Conservation (phyloP, 768 basidiomycete genomes). For the Leccinum olivaceopallidum region DNA sequence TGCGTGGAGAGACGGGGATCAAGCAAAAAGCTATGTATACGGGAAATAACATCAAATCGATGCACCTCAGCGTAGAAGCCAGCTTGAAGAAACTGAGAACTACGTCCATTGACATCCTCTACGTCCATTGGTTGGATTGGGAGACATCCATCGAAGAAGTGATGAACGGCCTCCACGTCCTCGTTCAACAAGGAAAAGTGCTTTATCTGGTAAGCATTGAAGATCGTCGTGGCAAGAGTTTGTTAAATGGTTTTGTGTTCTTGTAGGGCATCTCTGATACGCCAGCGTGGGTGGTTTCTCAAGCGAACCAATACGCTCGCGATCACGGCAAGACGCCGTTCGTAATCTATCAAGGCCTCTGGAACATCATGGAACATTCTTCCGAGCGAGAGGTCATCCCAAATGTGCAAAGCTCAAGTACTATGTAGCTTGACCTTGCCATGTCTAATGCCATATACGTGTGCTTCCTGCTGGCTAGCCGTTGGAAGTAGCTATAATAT, state of each 20-base stretch:
- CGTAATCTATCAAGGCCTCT: too few relatives aligned
- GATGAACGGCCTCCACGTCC: conserved; percentile 26
- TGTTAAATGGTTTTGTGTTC: not conserved
- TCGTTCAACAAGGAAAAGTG: not conserved
- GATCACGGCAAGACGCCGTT: too few relatives aligned
- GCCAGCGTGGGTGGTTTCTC: not conserved
- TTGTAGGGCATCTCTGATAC: not conserved
- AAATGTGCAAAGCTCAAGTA: too few relatives aligned
- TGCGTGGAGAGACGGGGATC: too few relatives aligned
- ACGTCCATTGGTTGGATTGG: conserved; percentile 54
- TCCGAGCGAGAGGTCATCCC: too few relatives aligned
- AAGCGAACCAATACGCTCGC: not conserved
- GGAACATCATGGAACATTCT: too few relatives aligned
- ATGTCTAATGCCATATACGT: too few relatives aligned
- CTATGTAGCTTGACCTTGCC: too few relatives aligned
- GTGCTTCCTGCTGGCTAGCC: too few relatives aligned
- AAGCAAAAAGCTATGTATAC: too few relatives aligned
- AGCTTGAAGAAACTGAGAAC: conserved; percentile 53
- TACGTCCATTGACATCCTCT: conserved; percentile 57
- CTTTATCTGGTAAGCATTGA: not conserved
- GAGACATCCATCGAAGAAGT: conserved; percentile 44
- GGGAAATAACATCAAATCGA: conserved; percentile 32
- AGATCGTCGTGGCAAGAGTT: not conserved
- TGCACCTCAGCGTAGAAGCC: conserved; percentile 33
- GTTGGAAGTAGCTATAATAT: too few relatives aligned